Percentiles rank a stretch among this genome's conserved stretches.
Evolutionary conservation across 768 basidiomycete species (phyloP).

Genomic region (Boletus pseudo-olivaceus): DNA sequence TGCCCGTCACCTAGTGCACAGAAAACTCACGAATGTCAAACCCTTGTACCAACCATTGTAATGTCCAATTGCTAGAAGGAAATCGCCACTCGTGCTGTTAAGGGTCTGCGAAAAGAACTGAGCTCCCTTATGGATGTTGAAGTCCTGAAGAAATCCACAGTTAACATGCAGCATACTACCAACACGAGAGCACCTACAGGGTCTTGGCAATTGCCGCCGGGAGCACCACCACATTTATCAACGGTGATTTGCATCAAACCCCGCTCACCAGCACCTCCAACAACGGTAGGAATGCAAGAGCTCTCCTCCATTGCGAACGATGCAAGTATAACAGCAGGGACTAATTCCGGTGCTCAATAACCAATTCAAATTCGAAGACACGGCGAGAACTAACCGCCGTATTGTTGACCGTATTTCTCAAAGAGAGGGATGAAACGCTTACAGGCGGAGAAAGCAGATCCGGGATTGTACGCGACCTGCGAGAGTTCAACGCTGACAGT

Average conservation of each 20-base stretch:
- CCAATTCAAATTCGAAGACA: neutral
- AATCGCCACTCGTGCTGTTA: conserved; percentile 38
- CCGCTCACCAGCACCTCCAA: conserved; percentile 78
- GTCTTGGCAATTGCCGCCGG: conserved; percentile 41
- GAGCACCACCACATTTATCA: conserved; percentile 69
- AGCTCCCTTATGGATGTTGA: conserved; percentile 68
- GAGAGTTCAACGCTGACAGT: conserved; percentile 46
- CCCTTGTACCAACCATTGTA: conserved; percentile 73
- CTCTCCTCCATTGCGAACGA: conserved; percentile 90
- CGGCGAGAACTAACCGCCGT: conserved; percentile 33
- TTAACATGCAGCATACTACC: neutral
- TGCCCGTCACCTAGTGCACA: neutral
- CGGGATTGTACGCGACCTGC: conserved; percentile 44
- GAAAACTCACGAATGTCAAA: conserved; percentile 53
- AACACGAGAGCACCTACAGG: conserved; percentile 23
- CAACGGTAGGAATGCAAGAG: conserved; percentile 59
- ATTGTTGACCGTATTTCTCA: conserved; percentile 50
- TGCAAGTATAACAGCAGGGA: conserved; percentile 77
- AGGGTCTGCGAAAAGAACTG: conserved; percentile 56
- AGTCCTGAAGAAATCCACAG: conserved; percentile 42
- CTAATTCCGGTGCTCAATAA: conserved; percentile 20
- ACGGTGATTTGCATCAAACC: conserved; percentile 83
- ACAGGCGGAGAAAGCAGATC: conserved; percentile 61
- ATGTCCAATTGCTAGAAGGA: conserved; percentile 57
- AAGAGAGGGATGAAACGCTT: conserved; percentile 49